These are phyloP conservation scores for Jackrogersella minutella DNA, from an alignment of 495 filamentous ascomycete species.

Conservation along the genomic window DNA sequence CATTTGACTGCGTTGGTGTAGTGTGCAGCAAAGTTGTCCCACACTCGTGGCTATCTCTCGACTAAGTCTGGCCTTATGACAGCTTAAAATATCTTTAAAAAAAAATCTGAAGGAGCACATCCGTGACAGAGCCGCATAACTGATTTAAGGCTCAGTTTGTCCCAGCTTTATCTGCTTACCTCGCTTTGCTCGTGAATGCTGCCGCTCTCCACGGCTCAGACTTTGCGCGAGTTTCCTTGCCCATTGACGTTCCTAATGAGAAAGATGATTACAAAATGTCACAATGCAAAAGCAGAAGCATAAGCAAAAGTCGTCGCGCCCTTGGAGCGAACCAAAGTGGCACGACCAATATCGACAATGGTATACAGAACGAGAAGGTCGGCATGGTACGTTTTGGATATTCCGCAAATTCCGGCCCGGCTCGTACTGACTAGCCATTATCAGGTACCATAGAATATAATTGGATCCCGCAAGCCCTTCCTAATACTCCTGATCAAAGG, in stretches of 20 bases:
- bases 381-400: conserved; percentile 37
- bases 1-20: conserved; percentile 26
- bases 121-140: conserved; percentile 40
- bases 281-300: conserved; percentile 46
- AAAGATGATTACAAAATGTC: conserved; percentile 42
- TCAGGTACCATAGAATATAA: conserved; percentile 38
- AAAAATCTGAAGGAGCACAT: conserved; percentile 24
- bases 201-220: conserved; percentile 17
- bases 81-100: conserved; percentile 28
- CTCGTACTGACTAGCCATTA: conserved; percentile 26
- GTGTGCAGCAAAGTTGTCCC: conserved; percentile 32
- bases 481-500: conserved; percentile 32
- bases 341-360: conserved; percentile 35
- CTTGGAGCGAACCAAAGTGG: conserved; percentile 45
- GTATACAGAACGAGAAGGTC: conserved; percentile 40
- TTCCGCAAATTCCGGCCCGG: conserved; percentile 6
- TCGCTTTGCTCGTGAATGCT: conserved; percentile 31
- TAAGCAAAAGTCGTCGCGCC: conserved; percentile 42
- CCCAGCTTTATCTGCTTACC: conserved; percentile 23
- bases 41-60: conserved; percentile 29
- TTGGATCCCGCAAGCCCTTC: conserved; percentile 35
- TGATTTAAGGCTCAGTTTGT: conserved; percentile 41
- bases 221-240: conserved; percentile 27
- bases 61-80: conserved; percentile 30
- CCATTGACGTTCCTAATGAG: conserved; percentile 20